Percentiles rank a stretch among this genome's conserved stretches.
Conservation (phyloP, 768 basidiomycete species). For the Boletus tylopilopsis region DNA sequence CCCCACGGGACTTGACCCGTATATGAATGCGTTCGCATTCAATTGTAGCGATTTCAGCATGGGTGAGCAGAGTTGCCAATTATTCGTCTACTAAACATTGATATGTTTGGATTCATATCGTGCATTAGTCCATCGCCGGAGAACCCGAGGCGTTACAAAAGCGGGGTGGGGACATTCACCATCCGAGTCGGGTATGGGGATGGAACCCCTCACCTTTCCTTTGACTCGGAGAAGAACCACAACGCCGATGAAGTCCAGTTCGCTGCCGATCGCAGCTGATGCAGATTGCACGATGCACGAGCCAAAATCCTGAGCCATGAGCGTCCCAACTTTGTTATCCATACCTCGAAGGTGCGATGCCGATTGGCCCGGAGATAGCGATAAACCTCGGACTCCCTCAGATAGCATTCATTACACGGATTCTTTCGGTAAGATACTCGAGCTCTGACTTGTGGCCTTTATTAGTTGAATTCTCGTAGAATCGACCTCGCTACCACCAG, state of each 20-base stretch:
- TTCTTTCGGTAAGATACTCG: too few species aligned
- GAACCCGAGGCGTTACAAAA: constrained; percentile 8
- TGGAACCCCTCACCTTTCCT: constrained; percentile 28
- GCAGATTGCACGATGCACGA: too few species aligned
- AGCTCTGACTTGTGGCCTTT: too few species aligned
- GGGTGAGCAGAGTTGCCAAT: constrained; percentile 14
- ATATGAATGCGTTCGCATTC: constrained; percentile 41
- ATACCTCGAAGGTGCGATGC: too few species aligned
- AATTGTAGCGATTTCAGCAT: constrained; percentile 38
- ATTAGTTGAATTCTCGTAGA: too few species aligned
- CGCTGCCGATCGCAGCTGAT: too few species aligned
- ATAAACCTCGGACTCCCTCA: too few species aligned
- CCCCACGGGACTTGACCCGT: constrained; percentile 31
- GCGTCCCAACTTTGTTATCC: too few species aligned
- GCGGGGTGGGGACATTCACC: constrained; percentile 13
- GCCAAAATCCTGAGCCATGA: too few species aligned
- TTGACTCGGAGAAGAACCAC: constrained; percentile 26
- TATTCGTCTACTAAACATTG: not conserved
- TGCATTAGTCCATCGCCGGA: not conserved
- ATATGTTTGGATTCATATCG: constrained; percentile 7
- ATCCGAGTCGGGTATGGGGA: constrained; percentile 45
- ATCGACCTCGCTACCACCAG: too few species aligned
- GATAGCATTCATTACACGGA: too few species aligned
- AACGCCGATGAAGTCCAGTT: constrained; percentile 34
- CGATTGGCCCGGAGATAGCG: too few species aligned